A percentile compares a stretch with the other conserved stretches of the same genome.
Evolutionary conservation across 306 rosid species (phyloP).

Genomic region (Quercus robur): DNA sequence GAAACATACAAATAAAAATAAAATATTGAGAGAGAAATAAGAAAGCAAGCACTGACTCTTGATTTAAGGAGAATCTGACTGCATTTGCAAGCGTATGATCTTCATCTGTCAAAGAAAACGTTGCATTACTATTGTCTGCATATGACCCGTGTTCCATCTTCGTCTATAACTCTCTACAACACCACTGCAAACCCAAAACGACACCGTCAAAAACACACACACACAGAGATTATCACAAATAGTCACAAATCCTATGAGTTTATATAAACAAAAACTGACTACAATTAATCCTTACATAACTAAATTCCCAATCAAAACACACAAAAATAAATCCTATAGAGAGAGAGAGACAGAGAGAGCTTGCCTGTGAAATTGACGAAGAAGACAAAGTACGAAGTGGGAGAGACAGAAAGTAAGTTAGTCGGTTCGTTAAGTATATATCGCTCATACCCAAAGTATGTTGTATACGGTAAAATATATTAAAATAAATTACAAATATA

Average conservation of each 20-base stretch:
- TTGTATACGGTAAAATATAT: background rate
- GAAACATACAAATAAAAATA: background rate
- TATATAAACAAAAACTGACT: background rate
- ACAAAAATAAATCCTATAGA: background rate
- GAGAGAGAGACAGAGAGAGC: background rate
- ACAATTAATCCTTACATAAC: background rate
- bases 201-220: background rate
- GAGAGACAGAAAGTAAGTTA: no score
- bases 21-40: background rate
- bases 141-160: conserved; percentile 66
- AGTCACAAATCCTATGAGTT: background rate
- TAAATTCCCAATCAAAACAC: no score
- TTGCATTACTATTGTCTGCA: conserved; percentile 52
- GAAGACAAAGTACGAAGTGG: no score
- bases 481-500: no score
- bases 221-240: background rate
- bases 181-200: background rate
- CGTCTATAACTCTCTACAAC: background rate
- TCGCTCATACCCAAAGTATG: background rate
- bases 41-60: conserved; percentile 50
- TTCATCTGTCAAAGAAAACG: conserved; percentile 63
- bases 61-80: conserved; percentile 64
- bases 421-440: background rate
- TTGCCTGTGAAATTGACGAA: background rate
- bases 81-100: conserved; percentile 83